Evolutionary conservation across 1,284 basidiomycete genomes (phyloP), one percentile per base, ranked within the genome.

Genomic region (Leccinum fallax): DNA sequence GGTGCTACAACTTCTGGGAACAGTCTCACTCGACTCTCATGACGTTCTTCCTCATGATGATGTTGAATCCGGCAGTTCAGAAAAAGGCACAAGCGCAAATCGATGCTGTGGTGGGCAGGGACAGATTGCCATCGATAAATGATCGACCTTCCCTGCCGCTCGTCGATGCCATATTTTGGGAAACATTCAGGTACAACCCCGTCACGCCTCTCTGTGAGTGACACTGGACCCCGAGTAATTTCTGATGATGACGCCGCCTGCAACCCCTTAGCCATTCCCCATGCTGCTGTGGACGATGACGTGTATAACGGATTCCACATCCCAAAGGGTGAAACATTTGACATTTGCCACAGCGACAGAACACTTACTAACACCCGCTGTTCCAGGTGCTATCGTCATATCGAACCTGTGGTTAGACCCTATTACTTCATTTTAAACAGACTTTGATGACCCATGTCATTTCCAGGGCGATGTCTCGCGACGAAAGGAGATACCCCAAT

Each of bases 31-130:
- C 66, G 3, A 10, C 38, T 10, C 3, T 66, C 2, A 36, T 60
- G 60, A 65, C 71, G 6, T 75, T 76, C 57, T 66, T 79, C 10
- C 64, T 80, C 19, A 69, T 73, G 36, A 77, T 80, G 73, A 56
- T 72, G 8, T 24, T 69, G 7, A 59, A 73, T 38, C 79, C 77
- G 0, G 61, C 64, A 7, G 67, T 73, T 0, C 74, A 77, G 51
- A 58, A 61, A n/a, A 72, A 67, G 51, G 68, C 72, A 0, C 75
- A 77, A 32, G 62, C 60, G 3, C 73, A 80, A 56, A 64, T 80
- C 3, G 74, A 78, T 48, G 30, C 53, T 4, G 69, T 77, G 0
- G 63, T 78, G 3, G 70, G 72, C 10, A 48, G 16, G 4, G 63
- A 64, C 7, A 68, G 72, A 19, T 57, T 78, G 0, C 79, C 78